Base-by-base conservation (phyloP, 192 early-diverging fungal genomes). In the Geosiphon pyriformis region DNA sequence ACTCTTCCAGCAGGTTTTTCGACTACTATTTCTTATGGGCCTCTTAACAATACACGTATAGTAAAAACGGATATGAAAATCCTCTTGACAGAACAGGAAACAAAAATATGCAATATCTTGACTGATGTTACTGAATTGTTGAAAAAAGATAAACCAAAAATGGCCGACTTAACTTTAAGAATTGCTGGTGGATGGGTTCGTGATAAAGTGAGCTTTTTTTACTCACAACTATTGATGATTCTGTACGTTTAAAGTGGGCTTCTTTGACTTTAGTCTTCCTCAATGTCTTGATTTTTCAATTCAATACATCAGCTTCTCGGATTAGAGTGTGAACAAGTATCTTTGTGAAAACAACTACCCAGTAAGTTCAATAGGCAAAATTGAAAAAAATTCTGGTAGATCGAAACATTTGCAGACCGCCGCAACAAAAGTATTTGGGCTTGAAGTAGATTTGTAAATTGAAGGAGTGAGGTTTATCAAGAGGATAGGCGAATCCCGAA, bases 171-270 rank as follows among this genome's bases (percentile, higher is more conserved):
- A 62, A 77, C 83, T 25, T 83, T 96, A 50, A 82, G 96, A 18
- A 92, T 99, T 47, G 94, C 95, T 27, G 97, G 97, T 51, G 97
- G 97, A 11, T 99, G 95, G 97, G 97, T 99, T 47, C 84, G 97
- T 60, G 97, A 99, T 75, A 99, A 99, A 78, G 88, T 91, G 71
- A 27, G n/a, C n/a, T n/a, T n/a, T n/a, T n/a, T n/a, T n/a, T n/a
- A n/a, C n/a, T n/a, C n/a, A n/a, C n/a, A n/a, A n/a, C n/a, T n/a
- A n/a, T n/a, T n/a, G n/a, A n/a, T n/a, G n/a, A n/a, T n/a, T n/a
- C n/a, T n/a, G n/a, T n/a, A n/a, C n/a, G n/a, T n/a, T n/a, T n/a
- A n/a, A n/a, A n/a, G n/a, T n/a, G n/a, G n/a, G n/a, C n/a, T n/a
- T n/a, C n/a, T n/a, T n/a, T n/a, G n/a, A n/a, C n/a, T n/a, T n/a